Evolutionary conservation across 2,329 filamentous ascomycete species (phyloP).

Genomic region (Dendrostoma leiphaemia): DNA sequence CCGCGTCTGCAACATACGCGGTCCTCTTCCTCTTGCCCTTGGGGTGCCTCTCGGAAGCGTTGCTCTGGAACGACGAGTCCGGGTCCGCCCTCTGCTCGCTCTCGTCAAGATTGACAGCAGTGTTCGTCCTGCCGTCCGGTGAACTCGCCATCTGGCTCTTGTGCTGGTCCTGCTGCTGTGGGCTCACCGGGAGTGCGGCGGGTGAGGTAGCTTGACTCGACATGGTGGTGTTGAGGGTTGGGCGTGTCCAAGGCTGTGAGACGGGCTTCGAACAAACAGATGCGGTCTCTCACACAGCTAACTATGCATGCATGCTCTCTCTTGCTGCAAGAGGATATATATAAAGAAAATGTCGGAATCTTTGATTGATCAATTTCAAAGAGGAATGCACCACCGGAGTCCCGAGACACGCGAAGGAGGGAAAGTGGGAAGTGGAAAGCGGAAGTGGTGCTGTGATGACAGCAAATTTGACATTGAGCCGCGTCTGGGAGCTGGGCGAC

Average conservation of each 20-base stretch:
- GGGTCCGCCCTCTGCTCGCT: slow-evolving; percentile 6
- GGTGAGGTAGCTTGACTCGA: slow-evolving; percentile 17
- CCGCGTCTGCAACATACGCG: slow-evolving; percentile 47
- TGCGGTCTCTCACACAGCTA: not conserved
- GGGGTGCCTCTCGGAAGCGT: slow-evolving; percentile 42
- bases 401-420: not conserved
- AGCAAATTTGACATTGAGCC: slow-evolving; percentile 17
- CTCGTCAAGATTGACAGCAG: slow-evolving; percentile 9
- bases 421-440: not conserved
- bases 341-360: slow-evolving; percentile 3
- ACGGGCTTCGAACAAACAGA: not conserved
- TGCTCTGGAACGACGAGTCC: slow-evolving; percentile 18
- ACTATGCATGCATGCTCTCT: slow-evolving; percentile 4
- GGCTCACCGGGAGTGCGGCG: slow-evolving; percentile 5
- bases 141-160: slow-evolving; percentile 13
- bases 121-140: slow-evolving; percentile 13
- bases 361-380: slow-evolving; percentile 1
- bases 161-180: slow-evolving; percentile 10
- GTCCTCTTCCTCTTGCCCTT: slow-evolving; percentile 63
- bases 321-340: not conserved
- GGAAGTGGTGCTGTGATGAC: not conserved
- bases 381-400: slow-evolving; percentile 8
- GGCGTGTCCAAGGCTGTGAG: not conserved
- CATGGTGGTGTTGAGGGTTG: slow-evolving; percentile 5
- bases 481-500: slow-evolving; percentile 7